Evolutionary conservation across 164 flowering plant species (phyloP), one percentile per base, ranked within the genome.

Genomic region (Warburgia ugandensis): DNA sequence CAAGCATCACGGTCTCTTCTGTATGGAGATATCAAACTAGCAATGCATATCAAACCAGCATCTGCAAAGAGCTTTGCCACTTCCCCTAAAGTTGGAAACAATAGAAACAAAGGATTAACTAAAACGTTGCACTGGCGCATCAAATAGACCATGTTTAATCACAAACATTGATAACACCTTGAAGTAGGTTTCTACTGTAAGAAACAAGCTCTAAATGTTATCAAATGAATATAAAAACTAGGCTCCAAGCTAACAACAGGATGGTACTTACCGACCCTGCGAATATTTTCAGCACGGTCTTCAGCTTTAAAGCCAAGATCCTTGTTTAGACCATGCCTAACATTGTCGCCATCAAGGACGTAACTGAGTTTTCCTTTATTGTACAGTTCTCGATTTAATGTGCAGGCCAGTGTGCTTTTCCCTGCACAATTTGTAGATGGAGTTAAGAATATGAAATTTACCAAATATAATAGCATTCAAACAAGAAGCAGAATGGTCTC

Each of bases 21-120:
- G 65, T 86, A 94, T 4, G 99, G 99, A 59, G 99, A 94, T 55
- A 94, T 84, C 56, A 89, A 64, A 73, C 99, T 73, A 45, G 97
- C 90, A 64, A 94, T 84, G 77, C 97, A 89, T 60, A 94, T 89
- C 7, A 94, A 50, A 58, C 99, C 99, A 49, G 99, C 89, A 73
- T 89, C 97, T 25, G 92, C 83, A 73, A 94, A 94, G 27, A 94
- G 96, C 69, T 86, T 94, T 36, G 92, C 97, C 11, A 92, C 99
- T 74, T 94, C 99, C 29, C 97, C 99, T 94, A 51, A 35, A 64
- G 57, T 35, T 6, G 47, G 23, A 12, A 5, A 21, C 52, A 12
- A 3, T 12, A 54, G 36, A 27, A 33, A 38, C 11, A 16, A 36
- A 36, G 2, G 1, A 36, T 14, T 12, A 42, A 36, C 39, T 36